phyloP scores from a whole-genome alignment of 1,284 basidiomycete species.

The Calocybe gambosa region DNA sequence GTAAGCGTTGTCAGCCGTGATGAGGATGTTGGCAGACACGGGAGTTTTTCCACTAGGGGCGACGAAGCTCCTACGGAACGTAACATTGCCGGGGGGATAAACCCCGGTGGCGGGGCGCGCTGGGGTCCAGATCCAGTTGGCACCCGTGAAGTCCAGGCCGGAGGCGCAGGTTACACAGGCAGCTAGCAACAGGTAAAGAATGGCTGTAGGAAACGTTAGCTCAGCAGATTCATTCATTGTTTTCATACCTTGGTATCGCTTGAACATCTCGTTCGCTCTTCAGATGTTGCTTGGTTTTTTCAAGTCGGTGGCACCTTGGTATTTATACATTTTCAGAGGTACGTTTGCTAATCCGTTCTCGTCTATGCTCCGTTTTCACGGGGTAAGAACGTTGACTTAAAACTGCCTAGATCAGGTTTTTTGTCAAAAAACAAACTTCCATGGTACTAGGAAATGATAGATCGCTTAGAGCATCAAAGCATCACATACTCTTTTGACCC shows the following conservation, averaged over 20 bases:
- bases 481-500: too few species aligned
- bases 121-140: conserved; percentile 13
- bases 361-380: too few species aligned
- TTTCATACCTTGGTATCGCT: neutral
- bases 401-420: too few species aligned
- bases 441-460: too few species aligned
- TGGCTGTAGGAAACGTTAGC: neutral
- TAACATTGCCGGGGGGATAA: conserved; percentile 11
- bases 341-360: too few species aligned
- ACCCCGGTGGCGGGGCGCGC: conserved; percentile 1
- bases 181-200: conserved; percentile 6
- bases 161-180: conserved; percentile 6
- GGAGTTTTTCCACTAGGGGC: conserved; percentile 16
- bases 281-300: too few species aligned
- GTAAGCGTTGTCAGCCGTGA: conserved; percentile 21
- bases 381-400: too few species aligned
- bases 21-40: conserved; percentile 20
- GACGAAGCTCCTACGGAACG: conserved; percentile 22
- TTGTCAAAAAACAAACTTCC: too few species aligned
- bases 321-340: too few species aligned
- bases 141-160: conserved; percentile 9
- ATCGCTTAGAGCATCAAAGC: too few species aligned
- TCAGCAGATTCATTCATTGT: neutral
- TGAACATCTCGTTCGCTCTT: neutral
- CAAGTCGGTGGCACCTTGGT: too few species aligned